A percentile compares a stretch with the other conserved stretches of the same genome.
Evolutionary conservation across 2,329 filamentous ascomycete species (phyloP).

Genomic region (Penicillium sp.): DNA sequence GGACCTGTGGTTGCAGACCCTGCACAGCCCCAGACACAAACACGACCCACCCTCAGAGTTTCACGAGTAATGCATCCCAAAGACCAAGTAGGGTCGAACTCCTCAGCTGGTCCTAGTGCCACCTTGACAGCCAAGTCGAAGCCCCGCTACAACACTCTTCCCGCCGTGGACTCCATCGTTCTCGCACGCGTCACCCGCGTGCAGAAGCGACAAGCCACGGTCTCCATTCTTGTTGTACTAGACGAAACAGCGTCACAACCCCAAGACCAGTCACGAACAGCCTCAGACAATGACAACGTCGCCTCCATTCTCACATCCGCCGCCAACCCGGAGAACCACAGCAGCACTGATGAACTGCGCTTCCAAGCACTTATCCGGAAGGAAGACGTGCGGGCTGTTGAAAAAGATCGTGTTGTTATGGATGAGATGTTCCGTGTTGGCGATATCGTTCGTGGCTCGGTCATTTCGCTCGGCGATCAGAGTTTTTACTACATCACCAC

Average conservation of each 20-base stretch:
- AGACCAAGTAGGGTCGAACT: background rate
- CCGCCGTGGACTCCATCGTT: constrained; percentile 75
- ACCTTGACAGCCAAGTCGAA: constrained; percentile 22
- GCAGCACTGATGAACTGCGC: constrained; percentile 59
- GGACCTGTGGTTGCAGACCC: constrained; percentile 64
- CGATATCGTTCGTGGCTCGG: constrained; percentile 82
- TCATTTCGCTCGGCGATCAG: constrained; percentile 91
- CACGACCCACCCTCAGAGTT: constrained; percentile 43
- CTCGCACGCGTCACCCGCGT: constrained; percentile 84
- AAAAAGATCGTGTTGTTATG: constrained; percentile 92
- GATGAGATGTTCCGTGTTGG: constrained; percentile 89
- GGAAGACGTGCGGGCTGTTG: constrained; percentile 90
- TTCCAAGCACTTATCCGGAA: constrained; percentile 82
- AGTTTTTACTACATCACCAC: constrained; percentile 94
- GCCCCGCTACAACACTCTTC: constrained; percentile 69
- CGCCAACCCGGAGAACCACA: constrained; percentile 43
- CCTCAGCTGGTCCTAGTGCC: background rate
- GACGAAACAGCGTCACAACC: constrained; percentile 39
- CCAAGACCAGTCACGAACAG: constrained; percentile 19
- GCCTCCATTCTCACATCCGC: constrained; percentile 39
- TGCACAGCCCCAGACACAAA: constrained; percentile 35
- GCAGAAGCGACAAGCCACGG: constrained; percentile 77
- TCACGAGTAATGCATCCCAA: constrained; percentile 22
- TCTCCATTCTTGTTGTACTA: constrained; percentile 81
- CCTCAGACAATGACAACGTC: constrained; percentile 41